These are phyloP conservation scores for Macaranga tanarius DNA, from an alignment of 441 rosid species.

Conservation along the genomic window DNA sequence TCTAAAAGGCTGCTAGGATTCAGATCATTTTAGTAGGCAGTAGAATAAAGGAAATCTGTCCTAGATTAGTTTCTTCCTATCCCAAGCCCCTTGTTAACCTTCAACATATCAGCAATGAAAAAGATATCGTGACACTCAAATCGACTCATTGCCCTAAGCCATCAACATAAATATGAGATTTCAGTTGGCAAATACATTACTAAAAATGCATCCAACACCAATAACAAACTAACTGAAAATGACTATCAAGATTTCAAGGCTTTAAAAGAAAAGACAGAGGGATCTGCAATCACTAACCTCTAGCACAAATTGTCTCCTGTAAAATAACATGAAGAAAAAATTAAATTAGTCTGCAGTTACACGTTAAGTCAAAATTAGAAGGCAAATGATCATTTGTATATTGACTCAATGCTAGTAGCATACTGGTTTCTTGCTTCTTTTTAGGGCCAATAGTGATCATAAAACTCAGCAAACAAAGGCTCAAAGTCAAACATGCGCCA, in stretches of 20 bases:
- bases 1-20: neutral
- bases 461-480: too few species aligned
- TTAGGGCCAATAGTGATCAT: too few species aligned
- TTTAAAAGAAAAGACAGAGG: neutral
- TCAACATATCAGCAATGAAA: neutral
- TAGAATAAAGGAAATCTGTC: neutral
- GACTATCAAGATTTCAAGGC: neutral
- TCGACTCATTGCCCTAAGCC: neutral
- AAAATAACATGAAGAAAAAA: conserved; percentile 26
- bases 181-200: neutral
- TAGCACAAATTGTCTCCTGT: conserved; percentile 50
- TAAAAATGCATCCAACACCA: neutral
- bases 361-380: conserved; percentile 13
- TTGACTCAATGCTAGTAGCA: too few species aligned
- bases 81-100: neutral
- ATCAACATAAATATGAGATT: neutral
- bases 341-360: conserved; percentile 26
- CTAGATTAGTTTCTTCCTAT: neutral
- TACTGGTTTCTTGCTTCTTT: too few species aligned
- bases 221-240: neutral
- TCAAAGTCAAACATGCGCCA: too few species aligned
- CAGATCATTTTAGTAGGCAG: neutral
- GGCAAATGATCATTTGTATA: too few species aligned
- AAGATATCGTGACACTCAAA: too few species aligned
- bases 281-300: conserved; percentile 45